Conservation (phyloP, 2,329 filamentous ascomycete genomes). For the Aquanectria penicillioides region DNA sequence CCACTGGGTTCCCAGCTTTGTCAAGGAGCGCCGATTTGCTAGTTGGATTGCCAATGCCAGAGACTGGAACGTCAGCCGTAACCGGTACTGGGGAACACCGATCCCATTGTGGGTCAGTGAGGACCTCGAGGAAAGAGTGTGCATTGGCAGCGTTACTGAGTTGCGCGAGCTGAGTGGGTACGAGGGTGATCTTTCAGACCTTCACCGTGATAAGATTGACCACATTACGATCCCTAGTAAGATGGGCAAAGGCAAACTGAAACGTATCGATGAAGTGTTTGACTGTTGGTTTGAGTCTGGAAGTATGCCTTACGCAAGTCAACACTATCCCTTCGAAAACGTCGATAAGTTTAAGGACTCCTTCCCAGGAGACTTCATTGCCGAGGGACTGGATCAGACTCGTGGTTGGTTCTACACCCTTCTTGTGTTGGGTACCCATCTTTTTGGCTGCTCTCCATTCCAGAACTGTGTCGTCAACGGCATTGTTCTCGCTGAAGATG, state of each 20-base stretch:
- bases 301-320: slow-evolving; percentile 92
- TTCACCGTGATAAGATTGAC: slow-evolving; percentile 94
- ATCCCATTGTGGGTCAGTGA: slow-evolving; percentile 93
- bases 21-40: slow-evolving; percentile 90
- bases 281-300: slow-evolving; percentile 98
- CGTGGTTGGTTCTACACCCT: slow-evolving; percentile 98
- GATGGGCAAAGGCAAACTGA: slow-evolving; percentile 84
- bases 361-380: slow-evolving; percentile 94
- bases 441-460: slow-evolving; percentile 87
- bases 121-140: slow-evolving; percentile 86
- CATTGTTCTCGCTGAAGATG: slow-evolving; percentile 91
- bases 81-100: slow-evolving; percentile 95
- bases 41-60: slow-evolving; percentile 92
- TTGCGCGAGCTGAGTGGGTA: slow-evolving; percentile 89
- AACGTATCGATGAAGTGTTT: slow-evolving; percentile 87
- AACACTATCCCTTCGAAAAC: slow-evolving; percentile 94
- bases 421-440: slow-evolving; percentile 85
- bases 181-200: slow-evolving; percentile 81
- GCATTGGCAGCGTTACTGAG: slow-evolving; percentile 85
- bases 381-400: slow-evolving; percentile 92
- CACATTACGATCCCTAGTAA: slow-evolving; percentile 93
- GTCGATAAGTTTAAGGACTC: slow-evolving; percentile 80
- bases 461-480: slow-evolving; percentile 97
- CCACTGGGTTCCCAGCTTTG: slow-evolving; percentile 90
- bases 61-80: slow-evolving; percentile 95